Evolutionary conservation across 179 eudicot species (phyloP), one percentile per base, ranked within the genome.

Genomic region (Sideroxylon spinosum): DNA sequence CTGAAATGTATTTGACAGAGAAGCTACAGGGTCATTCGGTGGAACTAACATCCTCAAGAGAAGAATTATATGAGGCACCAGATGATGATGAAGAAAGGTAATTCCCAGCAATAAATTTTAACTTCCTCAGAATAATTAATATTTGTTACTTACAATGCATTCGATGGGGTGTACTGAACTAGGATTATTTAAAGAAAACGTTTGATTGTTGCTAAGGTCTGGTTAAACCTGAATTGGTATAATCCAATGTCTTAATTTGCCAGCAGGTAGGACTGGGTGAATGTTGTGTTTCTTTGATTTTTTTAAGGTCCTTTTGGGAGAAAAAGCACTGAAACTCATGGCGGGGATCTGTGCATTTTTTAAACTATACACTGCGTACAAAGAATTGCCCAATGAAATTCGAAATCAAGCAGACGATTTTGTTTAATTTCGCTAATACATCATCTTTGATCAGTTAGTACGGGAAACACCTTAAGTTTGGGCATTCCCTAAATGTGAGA

Each of bases 1-100:
- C 76, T 48, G 76, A 74, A 74, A 75, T 75, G 78, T 75, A 75
- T 22, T 75, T 75, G 44, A 75, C 78, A 37, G 78, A 22, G 68
- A 75, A 75, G 78, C 56, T 61, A 3, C 25, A 4, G 1, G 72
- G 52, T 68, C 72, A 68, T 25, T 68, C 14, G 61, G 49, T 17
- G 56, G 78, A 75, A 60, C 68, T 44, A 37, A 61, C 68, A 75
- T 46, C 68, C 23, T 37, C 56, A 59, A 59, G 48, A 12, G 67
- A 74, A 29, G 77, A 59, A 59, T 32, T 37, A 37, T 29, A 20
- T 13, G 37, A 61, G 44, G 78, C 37, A 32, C 37, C 78, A 12
- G 56, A 22, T 13, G 78, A 20, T 20, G 56, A 61, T 13, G 68
- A 75, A 6, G 68, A 75, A 44, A 49, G 68, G 78, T 75, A 68